phyloP scores from a whole-genome alignment of 139 green algal species.

The Chlamydomonas sp. region DNA sequence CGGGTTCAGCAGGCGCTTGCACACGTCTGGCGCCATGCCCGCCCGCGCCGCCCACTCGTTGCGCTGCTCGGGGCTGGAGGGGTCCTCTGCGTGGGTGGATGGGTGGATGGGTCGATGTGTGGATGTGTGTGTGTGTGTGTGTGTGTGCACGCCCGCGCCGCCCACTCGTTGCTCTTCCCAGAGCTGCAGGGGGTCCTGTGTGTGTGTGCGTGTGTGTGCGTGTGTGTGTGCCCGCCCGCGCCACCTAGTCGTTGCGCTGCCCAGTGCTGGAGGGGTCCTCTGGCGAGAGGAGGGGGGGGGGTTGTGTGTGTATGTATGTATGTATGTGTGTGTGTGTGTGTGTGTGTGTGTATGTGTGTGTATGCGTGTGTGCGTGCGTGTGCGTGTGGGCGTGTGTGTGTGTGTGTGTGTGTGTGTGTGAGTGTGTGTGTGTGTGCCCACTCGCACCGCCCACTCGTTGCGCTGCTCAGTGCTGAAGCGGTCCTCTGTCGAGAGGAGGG shows the following conservation, averaged over 20 bases:
- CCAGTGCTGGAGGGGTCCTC: constrained; percentile 11
- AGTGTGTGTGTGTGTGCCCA: constrained; percentile 27
- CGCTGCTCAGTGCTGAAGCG: constrained; percentile 5
- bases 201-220: too few species aligned
- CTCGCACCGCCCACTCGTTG: constrained; percentile 46
- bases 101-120: neutral
- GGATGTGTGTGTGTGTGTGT: neutral
- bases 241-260: too few species aligned
- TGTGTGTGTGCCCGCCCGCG: too few species aligned
- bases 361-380: neutral
- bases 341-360: constrained; percentile 2
- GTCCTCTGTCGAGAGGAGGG: too few species aligned
- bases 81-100: constrained; percentile 14
- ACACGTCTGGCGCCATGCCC: constrained; percentile 51
- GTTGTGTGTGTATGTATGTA: neutral
- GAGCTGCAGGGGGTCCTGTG: too few species aligned
- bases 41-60: constrained; percentile 47
- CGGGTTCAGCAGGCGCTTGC: constrained; percentile 57
- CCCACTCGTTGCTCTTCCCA: too few species aligned
- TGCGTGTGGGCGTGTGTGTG: neutral
- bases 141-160: neutral
- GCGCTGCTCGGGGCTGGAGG: constrained; percentile 7
- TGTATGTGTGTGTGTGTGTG: constrained; percentile 2
- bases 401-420: constrained; percentile 1
- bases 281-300: too few species aligned